A percentile compares a stretch with the other conserved stretches of the same genome.
phyloP scores from a whole-genome alignment of 2,329 filamentous ascomycete genomes.

The Coniella lustricola region DNA sequence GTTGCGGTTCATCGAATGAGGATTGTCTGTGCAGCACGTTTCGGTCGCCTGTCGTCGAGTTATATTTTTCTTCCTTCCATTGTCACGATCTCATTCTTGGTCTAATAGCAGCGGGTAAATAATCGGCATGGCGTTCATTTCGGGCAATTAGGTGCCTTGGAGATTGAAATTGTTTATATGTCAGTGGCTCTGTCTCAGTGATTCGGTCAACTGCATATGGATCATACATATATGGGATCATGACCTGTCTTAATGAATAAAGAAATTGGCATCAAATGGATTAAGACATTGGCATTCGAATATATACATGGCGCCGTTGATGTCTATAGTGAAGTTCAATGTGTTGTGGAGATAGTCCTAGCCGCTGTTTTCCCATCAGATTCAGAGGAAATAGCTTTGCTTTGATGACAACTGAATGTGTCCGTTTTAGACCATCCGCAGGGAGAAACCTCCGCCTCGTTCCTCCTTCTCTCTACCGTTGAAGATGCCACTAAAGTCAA shows the following conservation, averaged over 20 bases:
- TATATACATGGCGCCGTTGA: background rate
- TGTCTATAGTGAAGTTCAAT: background rate
- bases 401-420: background rate
- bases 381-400: too few relatives aligned
- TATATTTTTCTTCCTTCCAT: constrained; percentile 7
- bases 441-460: constrained; percentile 56
- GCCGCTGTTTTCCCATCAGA: background rate
- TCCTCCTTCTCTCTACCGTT: constrained; percentile 58
- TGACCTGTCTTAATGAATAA: background rate
- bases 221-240: constrained; percentile 14
- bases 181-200: constrained; percentile 1
- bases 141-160: background rate
- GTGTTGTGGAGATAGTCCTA: too few relatives aligned
- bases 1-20: constrained; percentile 1
- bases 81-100: background rate
- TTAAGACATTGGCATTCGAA: constrained; percentile 8
- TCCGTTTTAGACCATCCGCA: constrained; percentile 49
- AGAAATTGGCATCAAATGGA: constrained; percentile 4
- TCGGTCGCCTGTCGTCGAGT: constrained; percentile 1
- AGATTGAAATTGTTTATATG: background rate
- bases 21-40: constrained; percentile 13
- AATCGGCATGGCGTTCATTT: constrained; percentile 12
- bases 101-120: background rate
- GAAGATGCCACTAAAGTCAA: constrained; percentile 68
- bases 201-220: background rate